phyloP scores from a whole-genome alignment of 805 yeast species.

The Jamesozyma gamospora region DNA sequence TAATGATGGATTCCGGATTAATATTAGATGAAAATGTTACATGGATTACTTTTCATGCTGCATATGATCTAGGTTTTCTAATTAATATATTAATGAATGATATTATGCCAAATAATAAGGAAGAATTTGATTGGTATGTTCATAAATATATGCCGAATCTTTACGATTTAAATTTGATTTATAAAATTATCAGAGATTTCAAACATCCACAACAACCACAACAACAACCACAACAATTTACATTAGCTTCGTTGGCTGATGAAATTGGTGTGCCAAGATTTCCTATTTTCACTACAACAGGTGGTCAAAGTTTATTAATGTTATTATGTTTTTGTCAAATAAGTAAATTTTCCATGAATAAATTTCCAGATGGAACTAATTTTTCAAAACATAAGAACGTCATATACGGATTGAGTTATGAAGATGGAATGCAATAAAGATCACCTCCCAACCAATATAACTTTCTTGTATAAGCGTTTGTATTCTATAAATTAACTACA shows the following conservation, averaged over 20 bases:
- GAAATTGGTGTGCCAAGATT: constrained; percentile 59
- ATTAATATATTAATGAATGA: constrained; percentile 66
- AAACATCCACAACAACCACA: constrained; percentile 16
- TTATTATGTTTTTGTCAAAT: constrained; percentile 57
- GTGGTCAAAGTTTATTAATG: constrained; percentile 53
- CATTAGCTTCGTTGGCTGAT: constrained; percentile 54
- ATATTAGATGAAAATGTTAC: constrained; percentile 54
- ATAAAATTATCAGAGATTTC: constrained; percentile 26
- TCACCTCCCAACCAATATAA: background rate
- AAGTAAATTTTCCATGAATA: constrained; percentile 27
- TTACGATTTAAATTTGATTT: constrained; percentile 64
- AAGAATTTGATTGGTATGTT: constrained; percentile 66
- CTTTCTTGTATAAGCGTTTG: too few relatives aligned
- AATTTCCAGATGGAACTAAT: constrained; percentile 27
- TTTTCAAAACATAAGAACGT: constrained; percentile 38
- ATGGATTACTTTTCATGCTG: constrained; percentile 90
- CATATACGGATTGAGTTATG: constrained; percentile 39
- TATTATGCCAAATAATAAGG: constrained; percentile 69
- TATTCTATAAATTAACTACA: too few relatives aligned
- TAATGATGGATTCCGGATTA: constrained; percentile 77
- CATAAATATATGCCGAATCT: constrained; percentile 67
- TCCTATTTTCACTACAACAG: constrained; percentile 45
- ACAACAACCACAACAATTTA: constrained; percentile 16
- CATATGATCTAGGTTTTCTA: constrained; percentile 89
- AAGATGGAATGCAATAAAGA: constrained; percentile 1